Evolutionary conservation across 805 yeast genomes (phyloP), one percentile per base, ranked within the genome.

Genomic region (Limtongia smithiae): DNA sequence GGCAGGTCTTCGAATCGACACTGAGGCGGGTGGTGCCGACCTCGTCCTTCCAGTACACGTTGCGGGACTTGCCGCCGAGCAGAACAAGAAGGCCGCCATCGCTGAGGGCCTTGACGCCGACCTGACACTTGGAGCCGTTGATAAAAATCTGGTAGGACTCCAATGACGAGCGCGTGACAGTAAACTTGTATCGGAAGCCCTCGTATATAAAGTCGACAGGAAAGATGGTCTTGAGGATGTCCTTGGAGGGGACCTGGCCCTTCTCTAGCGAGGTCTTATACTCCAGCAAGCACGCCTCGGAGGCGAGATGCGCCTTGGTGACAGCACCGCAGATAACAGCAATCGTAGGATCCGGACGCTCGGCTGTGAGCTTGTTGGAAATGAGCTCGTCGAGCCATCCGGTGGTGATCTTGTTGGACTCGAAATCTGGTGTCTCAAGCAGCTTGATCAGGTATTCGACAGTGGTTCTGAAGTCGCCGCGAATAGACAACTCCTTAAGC

Each of bases 361-460:
- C 97, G 35, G 96, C 95, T 34, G 98, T 93, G 68, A 94, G 80
- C 63, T 85, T 89, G 70, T 87, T 86, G 53, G 95, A 76, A 63
- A 93, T 93, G 64, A 93, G 79, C 70, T 91, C 97, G 70, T 93
- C 98, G 65, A 93, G 80, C 99, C 99, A 93, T 48, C 97, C 97
- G 50, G 99, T 93, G 51, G 98, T 93, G 64, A 93, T 91, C 41
- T 93, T 91, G 70, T 93, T 94, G 50, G 84, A 89, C 71, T 89
- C 97, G 62, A 93, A 93, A 66, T 85, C 98, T 47, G 95, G 93
- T 21, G 98, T 90, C 72, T 93, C 97, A 63, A 93, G 77, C 60
- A 93, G 77, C 68, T 91, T 91, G 71, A 94, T 93, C 65, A 93
- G 78, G 66, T 93, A 93, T 71, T 93, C 99, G 57, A 91, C 96